Conservation (phyloP, 495 filamentous ascomycete genomes). For the Opeltia flavorubescens region DNA sequence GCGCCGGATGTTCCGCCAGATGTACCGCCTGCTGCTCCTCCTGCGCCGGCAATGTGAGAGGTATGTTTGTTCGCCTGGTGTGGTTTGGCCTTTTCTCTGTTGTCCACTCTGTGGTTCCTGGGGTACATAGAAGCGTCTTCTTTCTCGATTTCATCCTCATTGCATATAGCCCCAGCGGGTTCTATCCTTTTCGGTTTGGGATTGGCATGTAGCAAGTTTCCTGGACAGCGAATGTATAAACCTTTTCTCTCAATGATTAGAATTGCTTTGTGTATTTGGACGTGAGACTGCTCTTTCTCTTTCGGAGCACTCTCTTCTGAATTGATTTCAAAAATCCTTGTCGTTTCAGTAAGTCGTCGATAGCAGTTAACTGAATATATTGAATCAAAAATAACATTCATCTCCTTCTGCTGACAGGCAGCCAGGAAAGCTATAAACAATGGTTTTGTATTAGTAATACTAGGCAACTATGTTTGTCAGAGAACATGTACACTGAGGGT, state of each 20-base stretch:
- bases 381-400: too few relatives aligned
- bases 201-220: not conserved
- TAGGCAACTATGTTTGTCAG: too few relatives aligned
- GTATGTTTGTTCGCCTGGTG: not conserved
- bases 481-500: too few relatives aligned
- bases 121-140: not conserved
- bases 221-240: not conserved
- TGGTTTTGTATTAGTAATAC: too few relatives aligned
- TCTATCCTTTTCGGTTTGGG: too few relatives aligned
- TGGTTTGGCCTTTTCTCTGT: too few relatives aligned
- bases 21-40: not conserved
- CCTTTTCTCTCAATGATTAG: not conserved
- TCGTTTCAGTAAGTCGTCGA: too few relatives aligned
- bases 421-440: too few relatives aligned
- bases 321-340: not conserved
- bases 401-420: too few relatives aligned
- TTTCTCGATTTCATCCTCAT: not conserved
- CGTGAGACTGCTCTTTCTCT: not conserved
- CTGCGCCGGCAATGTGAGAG: not conserved
- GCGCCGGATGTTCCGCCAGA: conserved; percentile 43
- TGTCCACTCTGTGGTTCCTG: not conserved
- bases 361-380: too few relatives aligned
- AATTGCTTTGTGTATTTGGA: not conserved
- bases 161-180: not conserved
- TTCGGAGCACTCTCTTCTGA: not conserved